phyloP scores from a whole-genome alignment of 495 filamentous ascomycete genomes.

The Hypoxylon trugodes region DNA sequence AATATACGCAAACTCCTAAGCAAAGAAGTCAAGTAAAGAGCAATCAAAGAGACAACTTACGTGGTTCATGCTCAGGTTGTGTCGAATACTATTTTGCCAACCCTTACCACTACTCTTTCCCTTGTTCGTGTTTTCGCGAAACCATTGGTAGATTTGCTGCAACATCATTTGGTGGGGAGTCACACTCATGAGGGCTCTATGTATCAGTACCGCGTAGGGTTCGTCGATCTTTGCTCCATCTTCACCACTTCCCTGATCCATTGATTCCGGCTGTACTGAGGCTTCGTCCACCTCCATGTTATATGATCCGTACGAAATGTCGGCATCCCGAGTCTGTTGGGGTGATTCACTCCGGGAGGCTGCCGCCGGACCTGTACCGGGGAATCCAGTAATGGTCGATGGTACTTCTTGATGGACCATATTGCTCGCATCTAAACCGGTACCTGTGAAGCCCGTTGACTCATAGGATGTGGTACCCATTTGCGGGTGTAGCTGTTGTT shows the following conservation, averaged over 20 bases:
- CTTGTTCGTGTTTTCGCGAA: constrained; percentile 74
- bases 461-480: constrained; percentile 10
- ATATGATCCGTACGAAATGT: background rate
- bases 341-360: background rate
- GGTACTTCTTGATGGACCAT: constrained; percentile 14
- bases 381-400: background rate
- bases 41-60: too few relatives aligned
- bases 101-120: constrained; percentile 73
- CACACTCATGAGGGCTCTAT: constrained; percentile 72
- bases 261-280: background rate
- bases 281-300: background rate
- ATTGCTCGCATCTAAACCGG: background rate
- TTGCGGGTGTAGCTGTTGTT: constrained; percentile 3
- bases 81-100: constrained; percentile 97
- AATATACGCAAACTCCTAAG: constrained; percentile 12
- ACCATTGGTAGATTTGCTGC: constrained; percentile 91
- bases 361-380: background rate
- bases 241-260: constrained; percentile 1
- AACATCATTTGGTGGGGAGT: constrained; percentile 75
- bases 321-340: background rate
- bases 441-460: background rate
- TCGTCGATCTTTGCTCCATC: constrained; percentile 52
- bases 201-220: constrained; percentile 88
- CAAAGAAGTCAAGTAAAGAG: background rate
- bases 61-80: constrained; percentile 96